phyloP scores from a whole-genome alignment of 148 eudicot genomes.

The Cornus florida region DNA sequence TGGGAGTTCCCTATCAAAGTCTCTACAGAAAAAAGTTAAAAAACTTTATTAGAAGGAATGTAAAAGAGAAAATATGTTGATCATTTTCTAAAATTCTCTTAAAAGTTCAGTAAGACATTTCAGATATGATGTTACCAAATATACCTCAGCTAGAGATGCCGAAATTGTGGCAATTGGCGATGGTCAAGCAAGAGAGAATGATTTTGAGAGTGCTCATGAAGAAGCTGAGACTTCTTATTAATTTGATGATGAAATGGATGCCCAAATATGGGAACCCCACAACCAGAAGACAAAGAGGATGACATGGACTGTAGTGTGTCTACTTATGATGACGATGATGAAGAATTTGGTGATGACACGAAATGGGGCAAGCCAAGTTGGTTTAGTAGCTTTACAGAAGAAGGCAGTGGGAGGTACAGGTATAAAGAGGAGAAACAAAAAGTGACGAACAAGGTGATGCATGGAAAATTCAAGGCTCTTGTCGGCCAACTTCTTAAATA shows the following conservation, averaged over 20 bases:
- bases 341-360: slow-evolving; percentile 59
- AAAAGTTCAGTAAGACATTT: no score
- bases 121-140: no score
- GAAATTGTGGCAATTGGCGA: slow-evolving; percentile 16
- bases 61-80: no score
- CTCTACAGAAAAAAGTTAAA: no score
- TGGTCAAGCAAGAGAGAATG: slow-evolving; percentile 10
- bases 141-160: background rate
- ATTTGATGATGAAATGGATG: slow-evolving; percentile 40
- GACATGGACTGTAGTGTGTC: slow-evolving; percentile 54
- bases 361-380: slow-evolving; percentile 51
- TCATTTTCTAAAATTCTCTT: no score
- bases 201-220: slow-evolving; percentile 23
- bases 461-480: slow-evolving; percentile 77
- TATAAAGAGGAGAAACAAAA: slow-evolving; percentile 56
- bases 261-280: slow-evolving; percentile 73
- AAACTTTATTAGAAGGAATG: background rate
- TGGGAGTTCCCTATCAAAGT: background rate
- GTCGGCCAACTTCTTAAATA: slow-evolving; percentile 67
- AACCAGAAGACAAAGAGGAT: slow-evolving; percentile 61
- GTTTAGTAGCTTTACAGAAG: slow-evolving; percentile 41
- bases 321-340: slow-evolving; percentile 66
- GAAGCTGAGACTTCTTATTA: slow-evolving; percentile 31
- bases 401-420: slow-evolving; percentile 41
- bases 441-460: slow-evolving; percentile 68